Conservation (phyloP, 257 asterid species). For the Fraxinus americana region DNA sequence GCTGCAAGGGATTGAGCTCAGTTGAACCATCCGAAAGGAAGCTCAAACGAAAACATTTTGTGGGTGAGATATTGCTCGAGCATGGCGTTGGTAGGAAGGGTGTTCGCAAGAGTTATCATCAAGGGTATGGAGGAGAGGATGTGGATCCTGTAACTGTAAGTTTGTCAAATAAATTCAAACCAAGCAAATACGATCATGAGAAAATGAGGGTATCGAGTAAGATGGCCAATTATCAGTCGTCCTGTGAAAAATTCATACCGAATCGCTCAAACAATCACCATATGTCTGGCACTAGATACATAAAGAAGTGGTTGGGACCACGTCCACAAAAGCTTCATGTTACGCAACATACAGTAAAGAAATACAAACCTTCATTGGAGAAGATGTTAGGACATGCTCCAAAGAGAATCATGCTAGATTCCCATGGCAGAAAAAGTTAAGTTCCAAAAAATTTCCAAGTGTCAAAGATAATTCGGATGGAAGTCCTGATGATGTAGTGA, state of each 20-base stretch:
- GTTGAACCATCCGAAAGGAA: constrained; percentile 36
- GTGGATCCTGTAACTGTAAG: constrained; percentile 29
- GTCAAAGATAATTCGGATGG: constrained; percentile 35
- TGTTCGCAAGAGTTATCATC: constrained; percentile 38
- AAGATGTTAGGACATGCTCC: constrained; percentile 55
- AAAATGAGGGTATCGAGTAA: constrained; percentile 26
- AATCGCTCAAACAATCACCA: constrained; percentile 28
- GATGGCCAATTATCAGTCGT: constrained; percentile 26
- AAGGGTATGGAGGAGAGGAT: constrained; percentile 33
- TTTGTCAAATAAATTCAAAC: constrained; percentile 35
- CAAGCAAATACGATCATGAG: constrained; percentile 29
- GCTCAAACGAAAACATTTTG: constrained; percentile 29
- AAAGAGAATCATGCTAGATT: constrained; percentile 37
- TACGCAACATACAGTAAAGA: constrained; percentile 42
- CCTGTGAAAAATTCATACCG: constrained; percentile 34
- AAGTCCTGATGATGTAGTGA: constrained; percentile 39
- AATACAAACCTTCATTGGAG: constrained; percentile 48
- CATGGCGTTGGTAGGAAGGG: constrained; percentile 42
- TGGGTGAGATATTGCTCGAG: constrained; percentile 24
- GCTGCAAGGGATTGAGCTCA: constrained; percentile 28
- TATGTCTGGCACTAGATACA: constrained; percentile 44
- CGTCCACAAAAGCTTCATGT: constrained; percentile 46
- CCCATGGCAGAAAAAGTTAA: constrained; percentile 54
- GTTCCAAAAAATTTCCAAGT: constrained; percentile 23
- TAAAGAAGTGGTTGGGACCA: constrained; percentile 68